A percentile compares a stretch with the other conserved stretches of the same genome.
Conservation (phyloP, 2,329 filamentous ascomycete genomes). For the Fusarium sp. region DNA sequence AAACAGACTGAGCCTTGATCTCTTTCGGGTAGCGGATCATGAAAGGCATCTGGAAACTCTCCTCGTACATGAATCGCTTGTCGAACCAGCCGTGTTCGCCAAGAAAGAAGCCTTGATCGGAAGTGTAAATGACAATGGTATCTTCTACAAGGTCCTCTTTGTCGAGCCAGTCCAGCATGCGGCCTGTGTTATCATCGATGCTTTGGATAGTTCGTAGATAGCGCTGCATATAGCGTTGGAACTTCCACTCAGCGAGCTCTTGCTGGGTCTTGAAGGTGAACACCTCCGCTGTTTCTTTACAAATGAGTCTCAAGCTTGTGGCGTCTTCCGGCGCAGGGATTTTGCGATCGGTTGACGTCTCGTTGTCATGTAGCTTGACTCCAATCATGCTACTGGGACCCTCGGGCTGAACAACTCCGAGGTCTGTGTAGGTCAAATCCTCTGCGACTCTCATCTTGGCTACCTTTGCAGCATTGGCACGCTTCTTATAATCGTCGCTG, state of each 20-base stretch:
- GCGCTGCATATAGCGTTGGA: slow-evolving; percentile 66
- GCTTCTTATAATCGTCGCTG: slow-evolving; percentile 65
- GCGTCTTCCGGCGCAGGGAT: slow-evolving; percentile 39
- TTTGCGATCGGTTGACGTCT: slow-evolving; percentile 41
- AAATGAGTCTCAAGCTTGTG: slow-evolving; percentile 51
- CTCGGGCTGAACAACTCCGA: slow-evolving; percentile 63
- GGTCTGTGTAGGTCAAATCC: slow-evolving; percentile 63
- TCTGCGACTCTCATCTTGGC: slow-evolving; percentile 65
- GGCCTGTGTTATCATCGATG: slow-evolving; percentile 64
- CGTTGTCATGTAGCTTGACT: slow-evolving; percentile 39
- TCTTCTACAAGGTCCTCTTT: slow-evolving; percentile 55
- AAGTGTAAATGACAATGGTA: slow-evolving; percentile 65
- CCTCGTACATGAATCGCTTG: slow-evolving; percentile 69
- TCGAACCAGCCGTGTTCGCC: slow-evolving; percentile 69
- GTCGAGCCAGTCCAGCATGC: slow-evolving; percentile 59
- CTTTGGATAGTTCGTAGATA: slow-evolving; percentile 64
- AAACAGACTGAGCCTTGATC: slow-evolving; percentile 54
- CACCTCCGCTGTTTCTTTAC: slow-evolving; percentile 58
- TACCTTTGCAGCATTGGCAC: slow-evolving; percentile 59
- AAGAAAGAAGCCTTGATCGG: slow-evolving; percentile 66
- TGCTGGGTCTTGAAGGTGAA: slow-evolving; percentile 57
- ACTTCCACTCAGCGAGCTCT: slow-evolving; percentile 65
- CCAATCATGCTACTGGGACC: slow-evolving; percentile 54
- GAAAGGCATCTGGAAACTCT: slow-evolving; percentile 67
- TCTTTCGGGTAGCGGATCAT: slow-evolving; percentile 58